Conservation (phyloP, 345 rosid genomes). For the Brassica juncea region DNA sequence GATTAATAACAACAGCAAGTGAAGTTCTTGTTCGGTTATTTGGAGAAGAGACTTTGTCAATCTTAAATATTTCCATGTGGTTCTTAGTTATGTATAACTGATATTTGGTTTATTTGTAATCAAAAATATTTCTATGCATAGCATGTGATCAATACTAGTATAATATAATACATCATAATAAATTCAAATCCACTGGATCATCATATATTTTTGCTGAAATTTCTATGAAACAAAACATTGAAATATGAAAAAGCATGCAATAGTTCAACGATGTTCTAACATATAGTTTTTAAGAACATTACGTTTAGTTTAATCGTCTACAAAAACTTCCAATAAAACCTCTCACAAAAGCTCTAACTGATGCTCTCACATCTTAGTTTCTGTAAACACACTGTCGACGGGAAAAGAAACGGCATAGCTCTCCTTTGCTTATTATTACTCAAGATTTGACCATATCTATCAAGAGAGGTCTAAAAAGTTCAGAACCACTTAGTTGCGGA, state of each 20-base stretch:
- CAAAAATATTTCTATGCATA: too few relatives aligned
- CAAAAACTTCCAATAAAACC: neutral
- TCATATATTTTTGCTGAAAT: too few relatives aligned
- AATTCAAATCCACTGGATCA: too few relatives aligned
- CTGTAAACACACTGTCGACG: conserved; percentile 1
- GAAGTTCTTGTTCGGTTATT: conserved; percentile 2
- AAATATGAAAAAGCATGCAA: neutral
- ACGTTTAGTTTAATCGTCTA: neutral
- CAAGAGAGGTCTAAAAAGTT: neutral
- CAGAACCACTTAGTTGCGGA: conserved; percentile 42
- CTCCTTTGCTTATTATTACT: conserved; percentile 19
- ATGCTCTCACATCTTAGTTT: conserved; percentile 19
- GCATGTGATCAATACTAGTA: too few relatives aligned
- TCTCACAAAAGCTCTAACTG: conserved; percentile 9
- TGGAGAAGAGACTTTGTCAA: neutral
- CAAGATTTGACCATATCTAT: conserved; percentile 19
- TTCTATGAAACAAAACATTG: neutral
- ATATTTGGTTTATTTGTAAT: too few relatives aligned
- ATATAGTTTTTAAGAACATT: too few relatives aligned
- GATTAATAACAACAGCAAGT: neutral
- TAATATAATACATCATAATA: too few relatives aligned
- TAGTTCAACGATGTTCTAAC: too few relatives aligned
- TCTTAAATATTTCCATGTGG: too few relatives aligned
- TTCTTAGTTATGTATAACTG: too few relatives aligned
- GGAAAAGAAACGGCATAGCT: neutral